Conservation (phyloP, 2,329 filamentous ascomycete genomes). For the Exophiala xenobiotica region DNA sequence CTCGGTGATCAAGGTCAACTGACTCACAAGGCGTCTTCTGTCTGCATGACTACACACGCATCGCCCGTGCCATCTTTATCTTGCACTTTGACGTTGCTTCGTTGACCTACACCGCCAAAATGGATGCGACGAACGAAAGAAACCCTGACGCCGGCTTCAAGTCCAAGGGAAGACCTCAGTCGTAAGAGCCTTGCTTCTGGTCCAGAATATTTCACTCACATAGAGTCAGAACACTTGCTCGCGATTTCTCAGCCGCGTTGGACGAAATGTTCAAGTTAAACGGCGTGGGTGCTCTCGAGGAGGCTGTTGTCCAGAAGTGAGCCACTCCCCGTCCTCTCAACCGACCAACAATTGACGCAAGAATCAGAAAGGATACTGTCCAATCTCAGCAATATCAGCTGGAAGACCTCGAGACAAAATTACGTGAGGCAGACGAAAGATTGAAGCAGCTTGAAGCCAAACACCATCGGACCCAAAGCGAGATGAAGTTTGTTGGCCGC, state of each 20-base stretch:
- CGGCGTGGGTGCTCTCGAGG: slow-evolving; percentile 69
- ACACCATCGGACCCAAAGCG: slow-evolving; percentile 21
- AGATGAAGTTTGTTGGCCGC: slow-evolving; percentile 8
- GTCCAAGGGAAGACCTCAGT: slow-evolving; percentile 71
- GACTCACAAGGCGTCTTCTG: not conserved
- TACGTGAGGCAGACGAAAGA: slow-evolving; percentile 81
- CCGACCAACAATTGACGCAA: not conserved
- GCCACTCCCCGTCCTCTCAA: not conserved
- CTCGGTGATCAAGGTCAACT: not conserved
- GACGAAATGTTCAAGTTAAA: slow-evolving; percentile 89
- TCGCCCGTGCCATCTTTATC: not conserved
- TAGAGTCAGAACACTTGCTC: slow-evolving; percentile 71
- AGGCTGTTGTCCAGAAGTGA: slow-evolving; percentile 80
- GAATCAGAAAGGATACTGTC: slow-evolving; percentile 72
- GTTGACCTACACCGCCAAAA: not conserved
- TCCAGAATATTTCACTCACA: not conserved
- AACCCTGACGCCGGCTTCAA: slow-evolving; percentile 15
- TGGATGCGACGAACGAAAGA: slow-evolving; percentile 11
- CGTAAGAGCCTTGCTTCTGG: slow-evolving; percentile 58
- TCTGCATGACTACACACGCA: not conserved
- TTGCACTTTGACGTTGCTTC: not conserved
- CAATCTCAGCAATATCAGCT: slow-evolving; percentile 74
- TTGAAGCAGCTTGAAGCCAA: slow-evolving; percentile 50
- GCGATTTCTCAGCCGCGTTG: slow-evolving; percentile 80
- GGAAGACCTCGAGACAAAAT: slow-evolving; percentile 76